Percentiles rank a stretch among this genome's conserved stretches.
Conservation (phyloP, 208 protist genomes). For the Blechomonas ayalai region DNA sequence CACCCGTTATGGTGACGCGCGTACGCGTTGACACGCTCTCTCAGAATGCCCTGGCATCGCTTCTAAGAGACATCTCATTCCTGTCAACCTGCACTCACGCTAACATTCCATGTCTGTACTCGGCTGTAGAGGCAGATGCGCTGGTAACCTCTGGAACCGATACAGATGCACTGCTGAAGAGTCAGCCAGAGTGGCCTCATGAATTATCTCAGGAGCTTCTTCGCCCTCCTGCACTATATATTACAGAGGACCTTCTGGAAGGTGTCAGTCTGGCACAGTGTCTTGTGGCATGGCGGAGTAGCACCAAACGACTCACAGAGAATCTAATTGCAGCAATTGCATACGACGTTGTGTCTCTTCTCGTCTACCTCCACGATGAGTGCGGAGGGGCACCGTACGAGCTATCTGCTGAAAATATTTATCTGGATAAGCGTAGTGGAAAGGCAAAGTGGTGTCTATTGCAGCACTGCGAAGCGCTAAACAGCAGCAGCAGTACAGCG, state of each 20-base stretch:
- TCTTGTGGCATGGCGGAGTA: too few species aligned
- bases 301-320: slow-evolving; percentile 38
- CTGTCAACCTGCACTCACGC: too few species aligned
- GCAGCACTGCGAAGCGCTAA: slow-evolving; percentile 47
- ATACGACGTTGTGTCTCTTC: slow-evolving; percentile 36
- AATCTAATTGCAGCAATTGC: slow-evolving; percentile 37
- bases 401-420: slow-evolving; percentile 54
- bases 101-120: slow-evolving; percentile 18
- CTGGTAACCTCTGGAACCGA: too few species aligned
- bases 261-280: slow-evolving; percentile 18
- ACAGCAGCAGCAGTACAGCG: too few species aligned
- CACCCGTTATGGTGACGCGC: too few species aligned
- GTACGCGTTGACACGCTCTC: too few species aligned
- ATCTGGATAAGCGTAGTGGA: slow-evolving; percentile 19
- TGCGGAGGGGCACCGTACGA: slow-evolving; percentile 45
- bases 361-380: slow-evolving; percentile 66
- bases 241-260: slow-evolving; percentile 39
- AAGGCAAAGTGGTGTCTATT: slow-evolving; percentile 52
- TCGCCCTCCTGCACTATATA: slow-evolving; percentile 17
- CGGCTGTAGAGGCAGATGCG: too few species aligned
- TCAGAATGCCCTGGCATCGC: too few species aligned
- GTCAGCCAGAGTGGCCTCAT: neutral
- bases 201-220: too few species aligned
- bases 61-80: slow-evolving; percentile 21
- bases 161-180: slow-evolving; percentile 2